Evolutionary conservation across 306 rosid genomes (phyloP), one percentile per base, ranked within the genome.

Genomic region (Oxytropis ochrocephala): DNA sequence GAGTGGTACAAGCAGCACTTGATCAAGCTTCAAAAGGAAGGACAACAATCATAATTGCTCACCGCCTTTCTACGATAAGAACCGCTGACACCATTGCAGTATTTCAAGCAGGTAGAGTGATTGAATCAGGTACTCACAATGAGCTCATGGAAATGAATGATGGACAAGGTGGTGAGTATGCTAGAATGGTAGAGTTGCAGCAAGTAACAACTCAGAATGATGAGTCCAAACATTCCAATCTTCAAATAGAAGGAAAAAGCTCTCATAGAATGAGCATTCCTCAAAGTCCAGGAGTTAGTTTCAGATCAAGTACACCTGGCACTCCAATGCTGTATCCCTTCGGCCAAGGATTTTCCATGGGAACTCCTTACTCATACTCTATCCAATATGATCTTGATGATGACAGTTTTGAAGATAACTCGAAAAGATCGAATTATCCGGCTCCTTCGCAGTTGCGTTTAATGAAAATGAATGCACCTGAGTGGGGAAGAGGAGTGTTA

Each of bases 1-100:
- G 84, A 78, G 84, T 81, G 48, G 94, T 93, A 32, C 96, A 93
- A 13, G 91, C 86, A 24, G 97, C 98, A 64, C 82, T 86, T 69
- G 97, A 90, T 63, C 89, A 83, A 74, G 98, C 91, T 41, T 88
- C 96, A 17, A 86, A 85, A 75, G 98, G 96, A 79, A 90, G 96
- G 69, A 90, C 97, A 21, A 84, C 98, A 48, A 76, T 90, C 78
- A 82, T 77, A 59, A 79, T 93, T 46, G 97, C 98, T 17, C 98
- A 93, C 47, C 85, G 90, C 44, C 79, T 90, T 4, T 80, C 97
- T 6, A 93, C 97, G 16, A 82, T 90, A 50, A 77, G 80, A 76
- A 58, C 84, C 2, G 81, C 91, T 7, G 54, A 90, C 78, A 67
- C 76, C 29, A 90, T 93, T 32, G 75, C 87, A 50, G 96, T 93